These are phyloP conservation scores for Orbilia quercus DNA, from an alignment of 2,329 filamentous ascomycete genomes.

Conservation along the genomic window DNA sequence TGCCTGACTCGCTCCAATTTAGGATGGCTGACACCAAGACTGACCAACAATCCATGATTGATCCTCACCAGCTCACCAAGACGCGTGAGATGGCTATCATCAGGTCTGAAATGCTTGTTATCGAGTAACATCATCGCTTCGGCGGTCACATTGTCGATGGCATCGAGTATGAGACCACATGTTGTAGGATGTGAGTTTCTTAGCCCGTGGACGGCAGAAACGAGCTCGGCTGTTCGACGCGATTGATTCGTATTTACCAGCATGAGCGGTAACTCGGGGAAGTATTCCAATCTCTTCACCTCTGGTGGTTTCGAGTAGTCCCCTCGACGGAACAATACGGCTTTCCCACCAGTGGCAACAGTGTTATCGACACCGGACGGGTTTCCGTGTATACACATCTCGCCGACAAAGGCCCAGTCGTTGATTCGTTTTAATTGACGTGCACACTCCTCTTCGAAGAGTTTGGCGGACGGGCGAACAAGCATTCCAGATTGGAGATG, in stretches of 20 bases:
- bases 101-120: conserved; percentile 75
- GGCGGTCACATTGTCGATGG: conserved; percentile 79
- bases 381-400: conserved; percentile 97
- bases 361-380: conserved; percentile 98
- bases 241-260: conserved; percentile 88
- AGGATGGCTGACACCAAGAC: conserved; percentile 92
- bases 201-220: conserved; percentile 83
- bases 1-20: conserved; percentile 90
- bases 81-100: conserved; percentile 68
- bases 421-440: conserved; percentile 95
- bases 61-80: conserved; percentile 90
- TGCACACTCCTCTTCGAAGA: conserved; percentile 86
- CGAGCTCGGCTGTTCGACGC: conserved; percentile 85
- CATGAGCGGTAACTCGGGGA: conserved; percentile 89
- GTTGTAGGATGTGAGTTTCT: conserved; percentile 78
- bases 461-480: conserved; percentile 89
- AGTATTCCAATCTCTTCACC: conserved; percentile 82
- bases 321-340: conserved; percentile 85
- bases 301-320: conserved; percentile 81
- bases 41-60: conserved; percentile 92
- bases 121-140: conserved; percentile 69
- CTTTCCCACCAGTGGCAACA: conserved; percentile 91
- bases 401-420: conserved; percentile 94
- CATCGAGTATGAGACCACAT: conserved; percentile 82
- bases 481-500: conserved; percentile 88